Base-by-base conservation (phyloP, 441 rosid genomes). In the Gossypium gossypioides region DNA sequence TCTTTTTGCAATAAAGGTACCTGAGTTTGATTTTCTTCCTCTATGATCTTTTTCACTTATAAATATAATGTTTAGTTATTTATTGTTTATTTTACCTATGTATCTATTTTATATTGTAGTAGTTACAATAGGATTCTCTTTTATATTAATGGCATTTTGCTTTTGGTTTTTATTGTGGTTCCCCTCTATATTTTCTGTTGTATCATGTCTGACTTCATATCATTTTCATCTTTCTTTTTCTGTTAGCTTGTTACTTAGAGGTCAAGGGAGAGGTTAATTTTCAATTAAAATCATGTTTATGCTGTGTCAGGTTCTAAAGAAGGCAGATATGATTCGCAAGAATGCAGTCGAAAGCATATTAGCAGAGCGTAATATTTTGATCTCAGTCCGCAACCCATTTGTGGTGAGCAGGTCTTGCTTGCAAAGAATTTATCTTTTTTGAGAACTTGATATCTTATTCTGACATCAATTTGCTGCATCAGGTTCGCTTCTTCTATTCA, bases 261-360 rank as follows among this genome's bases (percentile, higher is more conserved):
- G 68, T 22, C 59, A 34, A 9, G 8, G 24, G 69, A 55, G 7
- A 32, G 42, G 19, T 54, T 27, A 6, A 48, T 6, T 71, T 59
- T 63, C 15, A 67, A 58, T 51, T 79, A 46, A 58, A 76, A 12
- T 61, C 18, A 69, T 68, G 22, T 34, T 75, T 57, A 24, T 74
- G 57, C 61, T 48, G 44, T 80, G 73, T 66, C 90, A 95, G 99
- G 98, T 95, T 78, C 89, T 95, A 65, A 95, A 90, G 78, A 95
- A 92, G 81, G 98, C 99, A 65, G 99, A 95, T 83, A 95, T 91
- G 96, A 87, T 89, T 59, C 97, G 99, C 37, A 95, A 95, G 84
- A 95, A 95, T 87, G 99, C 99, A 62, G 99, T 95, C 74, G 99
- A 95, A 87, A 95, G 99, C 77, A 95, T 95, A 78, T 80, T 92